phyloP scores from a whole-genome alignment of 2,329 filamentous ascomycete genomes.

The Arthrobotrys megalospora region DNA sequence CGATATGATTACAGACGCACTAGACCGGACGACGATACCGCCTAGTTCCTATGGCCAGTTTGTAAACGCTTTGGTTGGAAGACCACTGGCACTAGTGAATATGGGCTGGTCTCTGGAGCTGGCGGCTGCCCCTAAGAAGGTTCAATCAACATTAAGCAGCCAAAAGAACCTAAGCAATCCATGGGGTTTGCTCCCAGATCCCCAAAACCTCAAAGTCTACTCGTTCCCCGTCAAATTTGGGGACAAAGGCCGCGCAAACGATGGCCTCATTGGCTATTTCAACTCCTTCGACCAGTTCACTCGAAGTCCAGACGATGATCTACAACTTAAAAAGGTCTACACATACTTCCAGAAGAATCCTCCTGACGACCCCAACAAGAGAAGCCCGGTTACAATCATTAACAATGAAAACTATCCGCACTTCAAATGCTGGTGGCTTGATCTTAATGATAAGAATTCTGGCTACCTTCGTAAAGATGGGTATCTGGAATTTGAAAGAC shows the following conservation, averaged over 20 bases:
- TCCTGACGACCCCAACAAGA: neutral
- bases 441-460: conserved; percentile 3
- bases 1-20: conserved; percentile 67
- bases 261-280: conserved; percentile 69
- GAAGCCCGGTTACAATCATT: conserved; percentile 38
- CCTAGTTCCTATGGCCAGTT: conserved; percentile 67
- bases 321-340: conserved; percentile 64
- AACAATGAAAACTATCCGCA: conserved; percentile 63
- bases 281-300: conserved; percentile 39
- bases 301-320: conserved; percentile 44
- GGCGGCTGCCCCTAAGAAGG: conserved; percentile 47
- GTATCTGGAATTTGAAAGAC: neutral
- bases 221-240: conserved; percentile 67
- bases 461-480: neutral
- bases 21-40: conserved; percentile 63
- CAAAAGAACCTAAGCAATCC: conserved; percentile 12
- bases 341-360: conserved; percentile 61
- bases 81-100: conserved; percentile 69
- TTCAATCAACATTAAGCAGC: conserved; percentile 62
- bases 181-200: conserved; percentile 19
- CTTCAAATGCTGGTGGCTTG: conserved; percentile 53
- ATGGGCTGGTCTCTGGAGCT: conserved; percentile 68
- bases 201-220: conserved; percentile 63
- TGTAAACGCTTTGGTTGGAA: conserved; percentile 67
- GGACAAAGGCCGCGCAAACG: conserved; percentile 65